These are phyloP conservation scores for Tuber microsphaerosporum DNA, from an alignment of 495 filamentous ascomycete genomes.

Conservation along the genomic window DNA sequence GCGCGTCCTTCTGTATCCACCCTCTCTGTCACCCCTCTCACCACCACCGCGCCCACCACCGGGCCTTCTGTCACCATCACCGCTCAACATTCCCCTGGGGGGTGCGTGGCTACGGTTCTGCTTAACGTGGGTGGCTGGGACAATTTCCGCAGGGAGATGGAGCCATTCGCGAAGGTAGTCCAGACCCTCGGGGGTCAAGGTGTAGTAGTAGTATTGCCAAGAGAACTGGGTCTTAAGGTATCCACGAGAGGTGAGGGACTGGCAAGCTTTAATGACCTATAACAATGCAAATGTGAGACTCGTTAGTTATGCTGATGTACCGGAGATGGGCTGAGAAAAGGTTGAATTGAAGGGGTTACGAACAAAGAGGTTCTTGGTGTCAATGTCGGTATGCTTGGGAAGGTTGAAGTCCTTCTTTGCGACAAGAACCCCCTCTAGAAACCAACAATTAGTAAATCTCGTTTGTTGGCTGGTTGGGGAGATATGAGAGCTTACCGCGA, in stretches of 20 bases:
- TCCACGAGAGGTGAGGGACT: constrained; percentile 94
- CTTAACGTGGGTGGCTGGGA: constrained; percentile 99
- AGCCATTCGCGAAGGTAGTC: constrained; percentile 99
- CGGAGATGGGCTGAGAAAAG: constrained; percentile 11
- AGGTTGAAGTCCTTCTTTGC: constrained; percentile 98
- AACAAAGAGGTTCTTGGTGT: constrained; percentile 95
- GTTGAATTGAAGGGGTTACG: constrained; percentile 10
- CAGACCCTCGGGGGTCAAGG: constrained; percentile 96
- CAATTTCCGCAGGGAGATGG: constrained; percentile 98
- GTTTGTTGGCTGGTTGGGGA: not conserved
- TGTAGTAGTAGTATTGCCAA: constrained; percentile 99
- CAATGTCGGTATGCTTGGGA: constrained; percentile 85
- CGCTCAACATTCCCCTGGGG: constrained; percentile 95
- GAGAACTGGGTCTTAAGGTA: constrained; percentile 99
- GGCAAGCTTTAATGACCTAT: constrained; percentile 90
- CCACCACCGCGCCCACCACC: constrained; percentile 55
- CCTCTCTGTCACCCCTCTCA: constrained; percentile 75
- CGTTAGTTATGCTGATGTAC: constrained; percentile 7
- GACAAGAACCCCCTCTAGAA: constrained; percentile 88
- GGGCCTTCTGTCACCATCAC: constrained; percentile 62
- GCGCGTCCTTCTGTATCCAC: constrained; percentile 85
- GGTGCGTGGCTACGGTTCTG: constrained; percentile 98
- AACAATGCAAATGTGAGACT: not conserved
- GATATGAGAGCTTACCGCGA: constrained; percentile 59
- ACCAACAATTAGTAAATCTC: constrained; percentile 7